Evolutionary conservation across 768 basidiomycete genomes (phyloP).

Genomic region (Kwoniella sp.): DNA sequence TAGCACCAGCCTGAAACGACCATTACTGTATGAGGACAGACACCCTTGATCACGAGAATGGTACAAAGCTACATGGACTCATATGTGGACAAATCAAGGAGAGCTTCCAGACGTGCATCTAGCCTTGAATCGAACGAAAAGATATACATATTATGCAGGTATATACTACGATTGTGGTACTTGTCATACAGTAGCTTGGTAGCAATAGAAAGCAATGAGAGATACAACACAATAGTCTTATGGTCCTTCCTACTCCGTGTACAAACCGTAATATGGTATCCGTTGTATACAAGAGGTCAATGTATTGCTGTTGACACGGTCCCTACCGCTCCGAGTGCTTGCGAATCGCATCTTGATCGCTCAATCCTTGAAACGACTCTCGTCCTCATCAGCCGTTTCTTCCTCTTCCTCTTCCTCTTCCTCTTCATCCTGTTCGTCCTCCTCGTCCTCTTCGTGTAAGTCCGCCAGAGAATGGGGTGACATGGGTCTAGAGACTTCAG

Average conservation of each 20-base stretch:
- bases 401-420: slow-evolving; percentile 8
- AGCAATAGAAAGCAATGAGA: not conserved
- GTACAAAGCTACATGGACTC: too few relatives aligned
- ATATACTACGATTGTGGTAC: not conserved
- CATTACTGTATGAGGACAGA: too few relatives aligned
- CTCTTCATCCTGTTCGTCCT: slow-evolving; percentile 7
- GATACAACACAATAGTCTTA: not conserved
- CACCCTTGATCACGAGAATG: too few relatives aligned
- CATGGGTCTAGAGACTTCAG: not conserved
- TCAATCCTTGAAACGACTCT: slow-evolving; percentile 5
- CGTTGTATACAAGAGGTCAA: too few relatives aligned
- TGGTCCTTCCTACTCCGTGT: too few relatives aligned
- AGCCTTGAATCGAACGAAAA: not conserved
- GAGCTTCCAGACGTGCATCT: too few relatives aligned
- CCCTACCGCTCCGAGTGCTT: not conserved
- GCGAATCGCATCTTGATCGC: not conserved
- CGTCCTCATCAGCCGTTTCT: not conserved
- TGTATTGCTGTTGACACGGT: not conserved
- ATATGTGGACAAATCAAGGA: not conserved
- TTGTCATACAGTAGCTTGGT: not conserved
- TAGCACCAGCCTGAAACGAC: not conserved
- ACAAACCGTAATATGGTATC: too few relatives aligned
- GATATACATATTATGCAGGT: not conserved
- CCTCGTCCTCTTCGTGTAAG: not conserved
- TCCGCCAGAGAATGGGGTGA: not conserved